These are phyloP conservation scores for Candida gorgasii DNA, from an alignment of 805 yeast species.

Conservation along the genomic window DNA sequence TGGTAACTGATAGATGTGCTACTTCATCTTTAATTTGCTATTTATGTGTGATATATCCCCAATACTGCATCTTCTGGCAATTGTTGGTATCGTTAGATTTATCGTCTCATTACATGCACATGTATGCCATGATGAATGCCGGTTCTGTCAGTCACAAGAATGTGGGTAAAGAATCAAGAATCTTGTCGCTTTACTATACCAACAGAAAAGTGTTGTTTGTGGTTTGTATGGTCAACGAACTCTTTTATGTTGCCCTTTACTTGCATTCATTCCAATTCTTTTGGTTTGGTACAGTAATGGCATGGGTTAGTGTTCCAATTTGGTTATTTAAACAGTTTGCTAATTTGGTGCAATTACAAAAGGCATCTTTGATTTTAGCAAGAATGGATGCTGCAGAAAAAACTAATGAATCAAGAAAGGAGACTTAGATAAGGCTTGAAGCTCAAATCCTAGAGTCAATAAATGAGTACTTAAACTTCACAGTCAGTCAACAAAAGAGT, in stretches of 20 bases:
- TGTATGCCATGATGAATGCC: slow-evolving; percentile 86
- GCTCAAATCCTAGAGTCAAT: too few relatives aligned
- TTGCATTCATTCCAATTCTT: slow-evolving; percentile 64
- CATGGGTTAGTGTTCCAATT: slow-evolving; percentile 70
- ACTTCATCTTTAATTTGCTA: slow-evolving; percentile 91
- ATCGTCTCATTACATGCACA: slow-evolving; percentile 96
- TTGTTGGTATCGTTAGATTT: slow-evolving; percentile 78
- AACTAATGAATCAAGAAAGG: slow-evolving; percentile 1
- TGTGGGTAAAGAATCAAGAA: slow-evolving; percentile 67
- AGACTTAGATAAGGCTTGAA: too few relatives aligned
- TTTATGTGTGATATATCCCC: slow-evolving; percentile 77
- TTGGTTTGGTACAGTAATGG: slow-evolving; percentile 62
- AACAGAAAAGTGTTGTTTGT: slow-evolving; percentile 79
- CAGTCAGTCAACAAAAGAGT: too few relatives aligned
- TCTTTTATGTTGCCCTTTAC: slow-evolving; percentile 88
- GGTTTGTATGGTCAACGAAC: slow-evolving; percentile 91
- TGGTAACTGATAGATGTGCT: slow-evolving; percentile 98
- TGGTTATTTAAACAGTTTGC: slow-evolving; percentile 90
- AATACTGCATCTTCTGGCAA: slow-evolving; percentile 72
- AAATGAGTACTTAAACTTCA: too few relatives aligned
- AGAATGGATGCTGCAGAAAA: slow-evolving; percentile 63
- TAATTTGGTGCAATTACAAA: slow-evolving; percentile 82
- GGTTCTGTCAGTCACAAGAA: slow-evolving; percentile 86
- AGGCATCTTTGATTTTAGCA: slow-evolving; percentile 83
- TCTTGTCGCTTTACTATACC: slow-evolving; percentile 83